Conservation (phyloP, 1,139 yeast genomes). For the Hyphopichia fennica region DNA sequence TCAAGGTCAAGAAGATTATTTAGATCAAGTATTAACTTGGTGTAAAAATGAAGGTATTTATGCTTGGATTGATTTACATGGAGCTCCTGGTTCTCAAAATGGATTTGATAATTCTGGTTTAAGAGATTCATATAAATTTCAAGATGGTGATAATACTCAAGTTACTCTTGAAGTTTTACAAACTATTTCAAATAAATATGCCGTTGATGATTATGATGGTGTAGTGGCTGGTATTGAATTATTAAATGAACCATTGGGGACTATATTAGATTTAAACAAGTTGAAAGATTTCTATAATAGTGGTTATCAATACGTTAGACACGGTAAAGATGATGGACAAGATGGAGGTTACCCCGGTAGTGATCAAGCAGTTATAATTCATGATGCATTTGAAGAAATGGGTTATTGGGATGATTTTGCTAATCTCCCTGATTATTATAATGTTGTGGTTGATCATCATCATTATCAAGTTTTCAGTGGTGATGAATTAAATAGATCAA, state of each 20-base stretch:
- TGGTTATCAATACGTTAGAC: constrained; percentile 56
- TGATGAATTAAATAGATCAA: constrained; percentile 53
- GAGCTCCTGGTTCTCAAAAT: constrained; percentile 96
- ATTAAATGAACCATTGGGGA: constrained; percentile 87
- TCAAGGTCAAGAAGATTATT: constrained; percentile 73
- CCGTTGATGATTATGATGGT: constrained; percentile 60
- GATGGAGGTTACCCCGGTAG: constrained; percentile 42
- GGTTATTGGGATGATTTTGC: constrained; percentile 63
- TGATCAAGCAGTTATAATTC: constrained; percentile 56
- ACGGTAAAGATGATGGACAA: constrained; percentile 13
- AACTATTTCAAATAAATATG: constrained; percentile 58
- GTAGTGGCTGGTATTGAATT: constrained; percentile 83
- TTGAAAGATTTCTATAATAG: constrained; percentile 56
- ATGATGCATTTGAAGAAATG: constrained; percentile 69
- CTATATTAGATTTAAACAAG: constrained; percentile 56
- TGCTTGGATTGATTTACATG: constrained; percentile 93
- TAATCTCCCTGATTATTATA: constrained; percentile 48
- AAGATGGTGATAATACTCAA: constrained; percentile 49
- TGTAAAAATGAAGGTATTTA: constrained; percentile 59
- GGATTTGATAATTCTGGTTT: constrained; percentile 95
- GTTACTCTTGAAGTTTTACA: constrained; percentile 54
- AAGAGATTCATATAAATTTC: constrained; percentile 65
- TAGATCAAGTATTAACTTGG: constrained; percentile 81
- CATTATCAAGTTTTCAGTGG: constrained; percentile 83
- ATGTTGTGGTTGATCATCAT: constrained; percentile 84